Base-by-base conservation (phyloP, 2,329 filamentous ascomycete genomes). In the Pseudogymnoascus pannorum region DNA sequence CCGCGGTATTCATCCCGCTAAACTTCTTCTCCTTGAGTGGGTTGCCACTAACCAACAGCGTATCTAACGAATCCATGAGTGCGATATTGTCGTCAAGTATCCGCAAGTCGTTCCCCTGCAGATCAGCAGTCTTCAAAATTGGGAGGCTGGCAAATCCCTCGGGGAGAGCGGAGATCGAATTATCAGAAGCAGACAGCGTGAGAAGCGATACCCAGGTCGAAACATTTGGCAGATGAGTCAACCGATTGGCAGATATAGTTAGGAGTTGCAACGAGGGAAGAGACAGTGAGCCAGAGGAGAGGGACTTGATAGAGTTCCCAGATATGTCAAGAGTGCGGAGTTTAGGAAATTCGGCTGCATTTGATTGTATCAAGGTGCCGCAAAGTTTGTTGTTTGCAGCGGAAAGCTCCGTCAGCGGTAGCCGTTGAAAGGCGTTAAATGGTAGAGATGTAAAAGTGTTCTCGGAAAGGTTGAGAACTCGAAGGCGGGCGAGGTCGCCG, bases 21-120 rank as follows among this genome's bases (percentile, higher is more conserved):
- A 94, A 91, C 71, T 92, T 96, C 71, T 89, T 92, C 71, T 97
- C 92, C 12, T 89, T 82, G 12, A 99, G 77, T 0, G 94, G 94
- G 69, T 99, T 99, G n/a, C 91, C 92, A 44, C 86, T 87, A 31
- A 99, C 78, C 4, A 87, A 85, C 42, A 97, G 81, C 71, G 87
- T 87, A 18, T 85, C 81, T 8, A 99, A 76, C 48, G 76, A 86
- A 5, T 91, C 85, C 91, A 97, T 96, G 24, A 84, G 77, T 4
- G 87, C 88, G 62, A 97, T 84, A 65, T 86, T 86, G 0, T 90
- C 81, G 29, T 94, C 89, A 6, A 99, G 73, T 11, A 83, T 78
- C 2, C 84, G 85, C 57, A 99, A 85, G 65, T 94, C 86, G 70
- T 99, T 99, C 66, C 87, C 86, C 0, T 89, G 89, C 66, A 97